These are phyloP conservation scores for Penicillium antarcticum DNA, from an alignment of 495 filamentous ascomycete genomes.

Conservation along the genomic window DNA sequence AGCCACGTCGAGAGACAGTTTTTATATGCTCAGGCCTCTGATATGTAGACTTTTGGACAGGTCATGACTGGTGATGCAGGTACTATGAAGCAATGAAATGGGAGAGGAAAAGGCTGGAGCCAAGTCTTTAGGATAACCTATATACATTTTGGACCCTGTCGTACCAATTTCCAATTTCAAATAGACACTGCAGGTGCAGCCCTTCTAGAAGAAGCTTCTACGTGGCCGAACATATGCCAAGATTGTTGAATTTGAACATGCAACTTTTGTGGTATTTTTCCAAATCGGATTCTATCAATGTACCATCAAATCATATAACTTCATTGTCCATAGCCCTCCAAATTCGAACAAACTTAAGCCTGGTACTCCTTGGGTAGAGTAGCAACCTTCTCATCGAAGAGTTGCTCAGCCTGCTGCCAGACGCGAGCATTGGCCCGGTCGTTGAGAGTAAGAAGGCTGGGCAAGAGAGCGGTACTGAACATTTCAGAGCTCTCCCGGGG, in stretches of 20 bases:
- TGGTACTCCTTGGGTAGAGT: slow-evolving; percentile 53
- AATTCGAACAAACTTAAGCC: slow-evolving; percentile 15
- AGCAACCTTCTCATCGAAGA: slow-evolving; percentile 82
- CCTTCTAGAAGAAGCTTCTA: not conserved
- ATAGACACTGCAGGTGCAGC: not conserved
- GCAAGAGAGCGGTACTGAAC: slow-evolving; percentile 77
- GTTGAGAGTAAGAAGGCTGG: slow-evolving; percentile 74
- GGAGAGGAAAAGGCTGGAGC: not conserved
- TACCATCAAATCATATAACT: slow-evolving; percentile 15
- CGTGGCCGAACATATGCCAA: not conserved
- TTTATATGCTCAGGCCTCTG: not conserved
- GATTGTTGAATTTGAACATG: not conserved
- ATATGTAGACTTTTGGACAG: not conserved
- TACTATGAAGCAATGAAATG: not conserved
- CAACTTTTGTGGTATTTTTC: slow-evolving; percentile 17
- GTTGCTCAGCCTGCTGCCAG: slow-evolving; percentile 78
- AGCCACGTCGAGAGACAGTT: not conserved
- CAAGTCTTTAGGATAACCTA: not conserved
- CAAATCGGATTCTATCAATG: slow-evolving; percentile 16
- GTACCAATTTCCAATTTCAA: not conserved
- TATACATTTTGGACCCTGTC: not conserved
- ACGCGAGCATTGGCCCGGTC: slow-evolving; percentile 68
- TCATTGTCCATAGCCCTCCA: slow-evolving; percentile 6
- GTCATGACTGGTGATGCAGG: no score
- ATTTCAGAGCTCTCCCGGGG: slow-evolving; percentile 85